Evolutionary conservation across 2,329 filamentous ascomycete genomes (phyloP), one percentile per base, ranked within the genome.

Genomic region (Fusarium dlaminii): DNA sequence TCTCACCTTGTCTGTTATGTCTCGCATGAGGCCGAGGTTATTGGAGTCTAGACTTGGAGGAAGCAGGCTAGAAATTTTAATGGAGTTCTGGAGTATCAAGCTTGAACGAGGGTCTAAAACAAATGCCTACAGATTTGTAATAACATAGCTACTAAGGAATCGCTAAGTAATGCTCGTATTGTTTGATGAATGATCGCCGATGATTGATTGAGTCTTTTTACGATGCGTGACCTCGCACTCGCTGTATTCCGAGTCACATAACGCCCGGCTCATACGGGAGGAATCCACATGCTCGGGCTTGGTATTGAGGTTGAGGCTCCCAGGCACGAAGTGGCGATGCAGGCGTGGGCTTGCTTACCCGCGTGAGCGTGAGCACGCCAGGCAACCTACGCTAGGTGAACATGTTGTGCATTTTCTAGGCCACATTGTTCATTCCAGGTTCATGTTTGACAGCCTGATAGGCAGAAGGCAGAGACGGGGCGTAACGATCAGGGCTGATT

Each of bases 231-330:
- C 58, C 63, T 68, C 54, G 68, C 54, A 48, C 46, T 48, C 52
- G 54, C 63, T 59, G 34, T 43, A 34, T 39, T 49, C 60, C 69
- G 70, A 61, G 37, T 34, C 55, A 49, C 40, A 59, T 32, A 65
- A 20, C 68, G 68, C 72, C 72, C 68, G 63, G 63, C 68, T 75
- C 43, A 55, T 68, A 65, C 67, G 55, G 51, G 52, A 68, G 48
- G 66, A 71, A 74, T 61, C 52, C 67, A 57, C 67, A n/a, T 46
- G 49, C 51, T 55, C 20, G 34, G 51, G 63, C 65, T 57, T 40
- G 37, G 66, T 43, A 48, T 61, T 58, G 24, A 34, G 51, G 12
- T 58, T 54, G 46, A 73, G 58, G 58, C 71, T 58, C 55, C 24
- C 43, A 65, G 59, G 66, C 54, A 72, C 29, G 14, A 27, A 64